phyloP scores from a whole-genome alignment of 345 rosid species.

The Sisymbrium irio region DNA sequence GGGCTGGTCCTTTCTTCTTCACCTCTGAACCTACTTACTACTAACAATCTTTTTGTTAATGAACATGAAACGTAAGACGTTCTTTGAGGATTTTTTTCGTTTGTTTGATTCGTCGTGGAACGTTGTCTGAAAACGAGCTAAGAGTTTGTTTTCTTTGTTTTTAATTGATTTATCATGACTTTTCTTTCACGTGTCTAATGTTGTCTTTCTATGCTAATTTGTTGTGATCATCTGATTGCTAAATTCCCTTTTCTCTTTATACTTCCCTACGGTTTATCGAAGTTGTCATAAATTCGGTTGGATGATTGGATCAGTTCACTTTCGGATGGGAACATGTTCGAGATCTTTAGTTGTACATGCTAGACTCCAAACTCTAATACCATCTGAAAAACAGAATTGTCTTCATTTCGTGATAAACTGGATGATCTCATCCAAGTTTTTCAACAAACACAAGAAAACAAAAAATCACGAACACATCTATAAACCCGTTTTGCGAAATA shows the following conservation, averaged over 20 bases:
- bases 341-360: no score
- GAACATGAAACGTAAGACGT: neutral
- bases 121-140: slow-evolving; percentile 19
- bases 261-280: neutral
- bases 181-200: neutral
- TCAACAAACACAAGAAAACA: no score
- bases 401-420: neutral
- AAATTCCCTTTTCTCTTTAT: no score
- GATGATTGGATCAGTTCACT: no score
- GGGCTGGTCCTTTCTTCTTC: slow-evolving; percentile 38
- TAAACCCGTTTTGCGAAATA: slow-evolving; percentile 1
- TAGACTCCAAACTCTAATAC: no score
- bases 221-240: neutral
- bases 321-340: no score
- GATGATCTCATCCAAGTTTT: neutral
- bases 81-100: slow-evolving; percentile 8
- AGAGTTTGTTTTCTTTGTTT: slow-evolving; percentile 24
- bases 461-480: neutral
- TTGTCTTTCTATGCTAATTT: neutral
- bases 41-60: slow-evolving; percentile 9
- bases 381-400: neutral
- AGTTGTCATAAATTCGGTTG: neutral
- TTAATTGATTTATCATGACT: neutral
- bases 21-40: slow-evolving; percentile 41
- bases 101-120: slow-evolving; percentile 19